Evolutionary conservation across 208 protist genomes (phyloP).

Genomic region (Leishmania braziliensis): DNA sequence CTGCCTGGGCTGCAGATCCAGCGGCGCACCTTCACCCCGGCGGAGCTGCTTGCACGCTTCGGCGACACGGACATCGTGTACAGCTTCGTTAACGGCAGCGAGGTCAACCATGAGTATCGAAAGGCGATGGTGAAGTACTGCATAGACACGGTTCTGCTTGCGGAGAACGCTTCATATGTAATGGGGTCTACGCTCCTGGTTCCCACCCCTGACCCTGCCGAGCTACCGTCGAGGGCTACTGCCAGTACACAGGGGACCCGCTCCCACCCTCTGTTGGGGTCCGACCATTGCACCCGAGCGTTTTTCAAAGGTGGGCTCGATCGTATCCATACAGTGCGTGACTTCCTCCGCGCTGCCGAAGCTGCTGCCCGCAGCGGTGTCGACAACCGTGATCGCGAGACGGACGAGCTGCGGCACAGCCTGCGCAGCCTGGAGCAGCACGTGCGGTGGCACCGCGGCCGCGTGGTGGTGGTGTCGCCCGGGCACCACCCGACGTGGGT

Average conservation of each 20-base stretch:
- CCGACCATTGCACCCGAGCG: background rate
- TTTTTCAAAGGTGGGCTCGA: background rate
- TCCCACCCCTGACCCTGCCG: too few relatives aligned
- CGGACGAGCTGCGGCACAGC: conserved; percentile 94
- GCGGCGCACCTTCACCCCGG: conserved; percentile 35
- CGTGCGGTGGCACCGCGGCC: conserved; percentile 85
- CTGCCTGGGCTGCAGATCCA: conserved; percentile 34
- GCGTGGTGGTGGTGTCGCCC: conserved; percentile 96
- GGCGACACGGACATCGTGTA: conserved; percentile 92
- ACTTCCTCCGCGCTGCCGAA: background rate
- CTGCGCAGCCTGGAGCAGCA: conserved; percentile 93
- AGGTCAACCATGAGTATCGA: conserved; percentile 63
- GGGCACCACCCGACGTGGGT: conserved; percentile 93
- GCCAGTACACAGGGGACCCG: too few relatives aligned
- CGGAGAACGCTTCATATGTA: background rate
- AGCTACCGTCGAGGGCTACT: too few relatives aligned
- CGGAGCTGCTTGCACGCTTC: conserved; percentile 34
- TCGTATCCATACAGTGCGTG: background rate
- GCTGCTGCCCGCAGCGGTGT: background rate
- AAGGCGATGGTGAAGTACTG: conserved; percentile 1
- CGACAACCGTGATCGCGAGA: conserved; percentile 50
- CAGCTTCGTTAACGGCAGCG: conserved; percentile 96
- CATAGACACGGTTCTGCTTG: background rate
- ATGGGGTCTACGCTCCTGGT: too few relatives aligned
- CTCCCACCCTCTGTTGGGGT: too few relatives aligned